These are phyloP conservation scores for Teratosphaeria zuluensis DNA, from an alignment of 2,329 filamentous ascomycete species.

Conservation along the genomic window DNA sequence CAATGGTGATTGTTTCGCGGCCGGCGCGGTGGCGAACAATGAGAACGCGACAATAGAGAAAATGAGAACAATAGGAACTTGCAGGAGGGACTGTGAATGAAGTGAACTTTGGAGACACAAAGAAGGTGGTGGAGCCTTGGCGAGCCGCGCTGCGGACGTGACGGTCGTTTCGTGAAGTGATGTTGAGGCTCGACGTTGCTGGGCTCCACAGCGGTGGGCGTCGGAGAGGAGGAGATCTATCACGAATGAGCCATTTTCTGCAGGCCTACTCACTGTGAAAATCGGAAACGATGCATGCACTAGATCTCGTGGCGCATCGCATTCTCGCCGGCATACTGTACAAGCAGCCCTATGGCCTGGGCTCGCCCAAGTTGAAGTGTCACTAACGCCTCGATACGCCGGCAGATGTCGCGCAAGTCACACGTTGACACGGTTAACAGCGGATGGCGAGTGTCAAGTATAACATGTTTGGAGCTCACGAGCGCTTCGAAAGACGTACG, in stretches of 20 bases:
- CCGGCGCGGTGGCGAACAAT: conserved; percentile 6
- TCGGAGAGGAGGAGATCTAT: neutral
- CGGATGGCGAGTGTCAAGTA: neutral
- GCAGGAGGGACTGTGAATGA: neutral
- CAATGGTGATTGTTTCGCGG: conserved; percentile 1
- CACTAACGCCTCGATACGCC: conserved; percentile 3
- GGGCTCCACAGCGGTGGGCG: neutral
- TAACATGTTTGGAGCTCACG: neutral
- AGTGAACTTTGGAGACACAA: conserved; percentile 4
- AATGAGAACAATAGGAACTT: conserved; percentile 1
- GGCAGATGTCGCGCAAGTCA: conserved; percentile 1
- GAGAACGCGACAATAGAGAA: neutral
- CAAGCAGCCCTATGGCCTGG: conserved; percentile 1
- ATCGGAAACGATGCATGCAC: neutral
- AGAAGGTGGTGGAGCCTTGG: neutral
- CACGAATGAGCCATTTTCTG: neutral
- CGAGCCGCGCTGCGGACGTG: neutral
- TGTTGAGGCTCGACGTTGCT: neutral
- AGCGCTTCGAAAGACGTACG: neutral
- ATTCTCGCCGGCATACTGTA: neutral
- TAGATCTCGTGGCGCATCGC: neutral
- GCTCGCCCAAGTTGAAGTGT: neutral
- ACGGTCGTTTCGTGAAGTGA: conserved; percentile 4
- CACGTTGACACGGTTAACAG: neutral
- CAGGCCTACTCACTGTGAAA: neutral